Base-by-base conservation (phyloP, 1,139 yeast genomes). In the Taiozyma sp. region DNA sequence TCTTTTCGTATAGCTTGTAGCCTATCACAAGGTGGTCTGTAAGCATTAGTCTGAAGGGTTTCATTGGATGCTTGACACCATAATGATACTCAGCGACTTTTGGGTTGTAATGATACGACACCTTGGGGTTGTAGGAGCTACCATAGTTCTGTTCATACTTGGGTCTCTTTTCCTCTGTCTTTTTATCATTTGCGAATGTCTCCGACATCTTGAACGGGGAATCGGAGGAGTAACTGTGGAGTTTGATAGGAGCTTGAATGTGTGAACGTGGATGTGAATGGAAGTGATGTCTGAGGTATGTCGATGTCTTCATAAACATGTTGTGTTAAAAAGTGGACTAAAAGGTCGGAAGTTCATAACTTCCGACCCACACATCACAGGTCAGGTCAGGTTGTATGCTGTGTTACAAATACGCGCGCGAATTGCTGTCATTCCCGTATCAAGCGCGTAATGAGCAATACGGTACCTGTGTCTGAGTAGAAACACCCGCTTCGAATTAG, bases 21-120 rank as follows among this genome's bases (percentile, higher is more conserved):
- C 88, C 82, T 28, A 86, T 80, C 44, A 93, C 95, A 56, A 93
- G 71, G 67, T 90, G 97, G 68, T 93, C 98, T 0, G 99, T 93
- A 21, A 93, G 76, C 91, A 91, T 86, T 51, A 93, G 74, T 54
- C 99, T 72, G 67, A 93, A 89, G n/a, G 99, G 99, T 65, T 93
- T 93, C 99, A 93, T 93, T 13, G 99, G 99, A 68, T 93, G 99
- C 54, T 83, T 79, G 0, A 89, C 87, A 14, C 98, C 98, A 68
- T 87, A 90, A 63, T 89, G 97, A 68, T 84, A 89, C 60, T 82
- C 79, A 5, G 89, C 77, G 0, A 86, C 96, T 50, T 85, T 83
- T 39, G 95, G 89, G 65, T 90, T 90, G 68, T 80, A 89, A 66
- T 90, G 97, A 67, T 90, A 90, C 13, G 96, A 88, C 0, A 90